A percentile compares a stretch with the other conserved stretches of the same genome.
Evolutionary conservation across 164 flowering plant species (phyloP).

Genomic region (Stephania japonica): DNA sequence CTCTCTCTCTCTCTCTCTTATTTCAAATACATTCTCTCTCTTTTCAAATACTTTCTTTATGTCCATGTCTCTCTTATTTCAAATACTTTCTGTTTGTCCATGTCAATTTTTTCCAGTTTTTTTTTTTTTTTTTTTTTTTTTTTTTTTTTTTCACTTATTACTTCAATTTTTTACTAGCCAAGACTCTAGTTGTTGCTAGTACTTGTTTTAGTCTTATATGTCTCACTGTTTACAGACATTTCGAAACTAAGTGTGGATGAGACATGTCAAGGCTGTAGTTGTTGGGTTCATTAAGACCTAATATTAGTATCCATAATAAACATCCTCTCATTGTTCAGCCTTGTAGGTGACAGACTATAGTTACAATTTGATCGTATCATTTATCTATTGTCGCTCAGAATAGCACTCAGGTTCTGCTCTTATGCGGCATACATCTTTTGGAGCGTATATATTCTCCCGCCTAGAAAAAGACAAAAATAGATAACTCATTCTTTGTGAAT

Average conservation of each 20-base stretch:
- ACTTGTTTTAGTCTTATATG: neutral
- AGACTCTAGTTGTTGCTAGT: neutral
- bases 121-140: neutral
- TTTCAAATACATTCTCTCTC: too few species aligned
- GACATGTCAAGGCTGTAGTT: too few species aligned
- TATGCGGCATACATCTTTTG: neutral
- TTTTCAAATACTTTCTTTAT: too few species aligned
- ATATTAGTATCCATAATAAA: neutral
- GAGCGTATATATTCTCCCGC: neutral
- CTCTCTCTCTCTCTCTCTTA: too few species aligned
- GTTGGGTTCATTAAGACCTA: neutral
- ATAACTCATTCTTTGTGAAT: neutral
- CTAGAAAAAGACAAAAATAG: neutral
- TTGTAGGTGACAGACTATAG: neutral
- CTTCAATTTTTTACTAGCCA: neutral
- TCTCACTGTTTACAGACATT: neutral
- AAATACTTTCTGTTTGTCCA: neutral
- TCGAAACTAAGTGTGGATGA: too few species aligned
- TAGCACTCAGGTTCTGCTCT: neutral
- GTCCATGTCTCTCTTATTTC: too few species aligned
- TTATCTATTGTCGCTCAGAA: neutral
- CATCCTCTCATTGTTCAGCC: neutral
- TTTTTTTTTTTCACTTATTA: neutral
- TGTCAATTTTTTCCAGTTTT: neutral
- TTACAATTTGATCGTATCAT: neutral